A percentile compares a stretch with the other conserved stretches of the same genome.
Evolutionary conservation across 2,329 filamentous ascomycete species (phyloP).

Genomic region (Tympanopsis confertula): DNA sequence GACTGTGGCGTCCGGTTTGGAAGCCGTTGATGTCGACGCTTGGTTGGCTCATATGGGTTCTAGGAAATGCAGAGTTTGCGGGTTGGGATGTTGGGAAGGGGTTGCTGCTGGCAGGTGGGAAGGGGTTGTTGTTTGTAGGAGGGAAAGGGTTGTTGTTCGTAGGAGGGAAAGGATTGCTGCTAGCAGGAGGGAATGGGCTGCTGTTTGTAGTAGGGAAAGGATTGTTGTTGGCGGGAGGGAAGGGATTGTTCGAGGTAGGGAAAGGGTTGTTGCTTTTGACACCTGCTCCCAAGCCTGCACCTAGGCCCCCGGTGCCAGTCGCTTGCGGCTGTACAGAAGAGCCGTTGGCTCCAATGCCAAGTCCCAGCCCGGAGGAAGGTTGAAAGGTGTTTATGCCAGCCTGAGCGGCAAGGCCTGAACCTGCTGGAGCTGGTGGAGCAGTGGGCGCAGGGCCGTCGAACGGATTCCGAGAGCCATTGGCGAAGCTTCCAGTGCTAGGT

Average conservation of each 20-base stretch:
- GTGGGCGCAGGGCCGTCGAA: too few relatives aligned
- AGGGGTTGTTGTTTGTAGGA: background rate
- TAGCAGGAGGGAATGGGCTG: background rate
- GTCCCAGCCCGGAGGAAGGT: too few relatives aligned
- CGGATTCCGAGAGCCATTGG: too few relatives aligned
- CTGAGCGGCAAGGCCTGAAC: background rate
- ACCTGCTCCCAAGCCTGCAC: too few relatives aligned
- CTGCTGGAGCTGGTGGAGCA: background rate
- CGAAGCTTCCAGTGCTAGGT: background rate
- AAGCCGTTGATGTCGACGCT: conserved; percentile 32
- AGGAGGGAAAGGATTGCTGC: background rate
- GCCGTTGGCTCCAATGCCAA: too few relatives aligned
- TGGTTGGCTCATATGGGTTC: conserved; percentile 29
- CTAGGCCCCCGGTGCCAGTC: too few relatives aligned
- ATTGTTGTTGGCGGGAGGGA: background rate
- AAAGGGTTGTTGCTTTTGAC: too few relatives aligned
- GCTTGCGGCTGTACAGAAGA: too few relatives aligned
- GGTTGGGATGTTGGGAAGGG: background rate
- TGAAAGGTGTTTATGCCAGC: background rate
- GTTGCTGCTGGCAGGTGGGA: background rate
- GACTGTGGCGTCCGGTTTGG: conserved; percentile 32
- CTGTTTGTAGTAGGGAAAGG: background rate
- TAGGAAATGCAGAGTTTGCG: conserved; percentile 2
- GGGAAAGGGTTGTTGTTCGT: background rate
- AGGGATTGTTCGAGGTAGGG: background rate